Percentiles rank a stretch among this genome's conserved stretches.
phyloP scores from a whole-genome alignment of 257 asterid genomes.

The Nicotiana benthamiana region DNA sequence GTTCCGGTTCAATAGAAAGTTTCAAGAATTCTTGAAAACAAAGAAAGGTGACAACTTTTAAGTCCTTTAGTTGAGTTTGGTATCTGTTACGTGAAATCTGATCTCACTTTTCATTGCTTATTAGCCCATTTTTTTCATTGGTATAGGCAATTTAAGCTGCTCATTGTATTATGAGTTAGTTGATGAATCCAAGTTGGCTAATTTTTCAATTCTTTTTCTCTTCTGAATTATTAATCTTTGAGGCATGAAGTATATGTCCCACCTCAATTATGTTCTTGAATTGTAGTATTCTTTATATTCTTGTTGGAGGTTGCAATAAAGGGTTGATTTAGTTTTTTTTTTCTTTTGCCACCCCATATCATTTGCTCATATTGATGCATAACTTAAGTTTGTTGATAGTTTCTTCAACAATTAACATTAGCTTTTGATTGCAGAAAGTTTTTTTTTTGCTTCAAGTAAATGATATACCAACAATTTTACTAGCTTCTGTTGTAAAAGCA shows the following conservation, averaged over 20 bases:
- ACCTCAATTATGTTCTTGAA: slow-evolving; percentile 2
- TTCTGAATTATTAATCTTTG: not conserved
- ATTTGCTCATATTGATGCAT: not conserved
- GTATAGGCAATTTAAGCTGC: not conserved
- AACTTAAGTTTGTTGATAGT: not conserved
- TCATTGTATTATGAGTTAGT: not conserved
- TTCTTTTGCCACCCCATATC: not conserved
- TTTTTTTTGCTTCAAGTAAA: not conserved
- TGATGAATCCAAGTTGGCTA: not conserved
- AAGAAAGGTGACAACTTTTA: slow-evolving; percentile 11
- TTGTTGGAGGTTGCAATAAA: slow-evolving; percentile 5
- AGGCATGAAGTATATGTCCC: not conserved
- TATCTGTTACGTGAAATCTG: not conserved
- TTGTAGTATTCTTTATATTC: not conserved
- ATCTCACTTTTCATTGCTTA: not conserved
- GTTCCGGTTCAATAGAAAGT: not conserved
- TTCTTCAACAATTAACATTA: not conserved
- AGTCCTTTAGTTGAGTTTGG: not conserved
- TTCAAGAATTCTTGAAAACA: slow-evolving; percentile 7
- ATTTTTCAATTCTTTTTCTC: not conserved
- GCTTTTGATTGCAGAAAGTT: not conserved
- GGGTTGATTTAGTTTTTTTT: not conserved
- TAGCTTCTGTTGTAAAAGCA: not conserved
- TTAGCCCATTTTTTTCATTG: not conserved
- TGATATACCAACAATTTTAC: not conserved